Evolutionary conservation across 75 land plant species (phyloP), one percentile per base, ranked within the genome.

Genomic region (Selaginella moellendorffii): DNA sequence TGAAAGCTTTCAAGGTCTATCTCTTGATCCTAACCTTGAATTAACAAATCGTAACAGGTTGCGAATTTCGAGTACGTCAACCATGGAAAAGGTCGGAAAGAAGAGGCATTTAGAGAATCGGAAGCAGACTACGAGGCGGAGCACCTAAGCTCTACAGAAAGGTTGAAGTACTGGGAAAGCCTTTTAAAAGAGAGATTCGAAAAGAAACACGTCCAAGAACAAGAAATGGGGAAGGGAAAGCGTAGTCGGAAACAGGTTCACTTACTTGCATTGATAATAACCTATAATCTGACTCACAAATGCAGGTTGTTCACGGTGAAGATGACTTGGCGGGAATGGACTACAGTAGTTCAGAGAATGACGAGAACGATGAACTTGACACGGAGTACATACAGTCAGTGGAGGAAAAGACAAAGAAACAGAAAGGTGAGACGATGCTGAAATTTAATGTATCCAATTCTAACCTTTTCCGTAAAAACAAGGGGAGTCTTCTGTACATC

Each of bases 1-100:
- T 90, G 56, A 95, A 90, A 73, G 97, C 89, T 5, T 95, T 89
- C 54, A 95, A 95, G 91, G 99, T 95, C 27, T n/a, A 36, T 14
- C 14, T 36, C 46, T 5, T 14, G n/a, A n/a, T n/a, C n/a, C n/a
- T n/a, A n/a, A n/a, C n/a, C n/a, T n/a, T n/a, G n/a, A n/a, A n/a
- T n/a, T n/a, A n/a, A n/a, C n/a, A n/a, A n/a, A n/a, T n/a, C n/a
- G 8, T 63, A 21, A 9, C 62, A 95, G 99, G 99, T 90, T 27
- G 96, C 96, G 68, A 89, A 86, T 74, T 90, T 86, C 79, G 97
- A 86, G 53, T 90, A 80, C 68, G 67, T 86, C 54, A 86, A 86
- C 53, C 88, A 95, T 63, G 81, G 61, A 25, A 81, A 82, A 68
- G 77, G 76, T 65, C 81, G 68, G 53, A 81, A 79, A 24, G 80